phyloP scores from a whole-genome alignment of 1,284 basidiomycete genomes.

The Mycosarcoma mackinlayi region DNA sequence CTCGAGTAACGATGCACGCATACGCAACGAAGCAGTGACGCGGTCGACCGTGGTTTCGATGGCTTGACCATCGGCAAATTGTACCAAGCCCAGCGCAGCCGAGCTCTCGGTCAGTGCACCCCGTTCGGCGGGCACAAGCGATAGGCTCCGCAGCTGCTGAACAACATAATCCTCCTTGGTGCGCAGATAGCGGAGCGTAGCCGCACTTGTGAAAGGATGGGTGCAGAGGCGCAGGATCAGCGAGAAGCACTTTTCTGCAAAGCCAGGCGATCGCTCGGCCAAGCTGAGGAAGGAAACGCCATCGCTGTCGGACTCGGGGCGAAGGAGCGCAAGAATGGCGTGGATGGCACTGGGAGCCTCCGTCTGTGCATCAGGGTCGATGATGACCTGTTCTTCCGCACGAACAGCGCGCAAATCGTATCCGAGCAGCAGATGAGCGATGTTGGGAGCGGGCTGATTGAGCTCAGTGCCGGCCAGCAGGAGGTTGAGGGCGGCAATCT shows the following conservation, averaged over 20 bases:
- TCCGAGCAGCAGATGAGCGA: conserved; percentile 87
- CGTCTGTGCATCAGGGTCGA: conserved; percentile 70
- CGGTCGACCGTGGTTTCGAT: conserved; percentile 80
- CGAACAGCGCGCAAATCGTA: conserved; percentile 75
- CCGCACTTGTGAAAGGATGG: conserved; percentile 83
- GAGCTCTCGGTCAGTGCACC: conserved; percentile 24
- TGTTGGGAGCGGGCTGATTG: conserved; percentile 79
- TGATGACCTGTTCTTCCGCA: conserved; percentile 70
- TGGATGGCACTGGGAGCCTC: conserved; percentile 74
- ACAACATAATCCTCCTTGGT: conserved; percentile 90
- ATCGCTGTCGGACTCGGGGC: conserved; percentile 32
- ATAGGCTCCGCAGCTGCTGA: conserved; percentile 80
- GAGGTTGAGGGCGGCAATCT: conserved; percentile 84
- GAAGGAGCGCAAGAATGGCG: conserved; percentile 74
- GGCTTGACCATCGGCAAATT: conserved; percentile 78
- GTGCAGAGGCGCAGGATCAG: conserved; percentile 87
- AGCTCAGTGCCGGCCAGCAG: conserved; percentile 82
- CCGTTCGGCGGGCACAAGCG: conserved; percentile 68
- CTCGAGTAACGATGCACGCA: conserved; percentile 86
- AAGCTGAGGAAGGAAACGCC: conserved; percentile 40
- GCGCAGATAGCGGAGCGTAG: conserved; percentile 86
- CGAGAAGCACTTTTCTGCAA: conserved; percentile 87
- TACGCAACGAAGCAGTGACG: conserved; percentile 81
- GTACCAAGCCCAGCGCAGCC: conserved; percentile 75
- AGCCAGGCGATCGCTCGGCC: conserved; percentile 72